Conservation (phyloP, 1,284 basidiomycete genomes). For the Omphalotus olearius region DNA sequence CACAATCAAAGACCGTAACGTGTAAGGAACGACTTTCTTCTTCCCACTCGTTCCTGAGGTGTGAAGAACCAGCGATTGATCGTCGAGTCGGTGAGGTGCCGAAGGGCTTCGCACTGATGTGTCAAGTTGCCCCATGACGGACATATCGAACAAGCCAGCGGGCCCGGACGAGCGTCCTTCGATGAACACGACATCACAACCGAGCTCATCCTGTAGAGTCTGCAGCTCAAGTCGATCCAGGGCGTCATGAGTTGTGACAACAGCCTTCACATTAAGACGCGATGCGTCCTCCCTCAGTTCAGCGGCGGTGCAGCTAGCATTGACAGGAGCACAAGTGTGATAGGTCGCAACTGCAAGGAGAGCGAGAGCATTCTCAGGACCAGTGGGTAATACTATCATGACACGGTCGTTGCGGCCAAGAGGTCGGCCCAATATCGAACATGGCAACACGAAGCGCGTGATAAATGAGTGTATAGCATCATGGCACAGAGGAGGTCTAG, state of each 20-base stretch:
- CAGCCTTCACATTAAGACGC: slow-evolving; percentile 31
- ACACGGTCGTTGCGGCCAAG: slow-evolving; percentile 39
- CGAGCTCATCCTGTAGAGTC: slow-evolving; percentile 27
- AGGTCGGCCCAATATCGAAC: slow-evolving; percentile 22
- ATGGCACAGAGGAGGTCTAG: slow-evolving; percentile 26
- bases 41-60: slow-evolving; percentile 65
- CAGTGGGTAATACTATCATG: slow-evolving; percentile 40
- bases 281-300: slow-evolving; percentile 38
- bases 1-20: slow-evolving; percentile 52
- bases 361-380: slow-evolving; percentile 39
- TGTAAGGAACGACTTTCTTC: slow-evolving; percentile 58
- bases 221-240: slow-evolving; percentile 32
- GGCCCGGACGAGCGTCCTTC: slow-evolving; percentile 28
- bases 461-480: slow-evolving; percentile 31
- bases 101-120: slow-evolving; percentile 22
- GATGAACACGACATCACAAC: slow-evolving; percentile 33
- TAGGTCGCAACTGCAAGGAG: slow-evolving; percentile 36
- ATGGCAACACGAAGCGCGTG: slow-evolving; percentile 32
- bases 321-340: slow-evolving; percentile 41
- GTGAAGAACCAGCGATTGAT: slow-evolving; percentile 55
- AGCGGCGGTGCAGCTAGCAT: slow-evolving; percentile 36
- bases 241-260: slow-evolving; percentile 35
- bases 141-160: slow-evolving; percentile 37
- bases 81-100: slow-evolving; percentile 33
- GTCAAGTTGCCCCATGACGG: slow-evolving; percentile 23